Base-by-base conservation (phyloP, 306 rosid genomes). In the Aeschynomene evenia region DNA sequence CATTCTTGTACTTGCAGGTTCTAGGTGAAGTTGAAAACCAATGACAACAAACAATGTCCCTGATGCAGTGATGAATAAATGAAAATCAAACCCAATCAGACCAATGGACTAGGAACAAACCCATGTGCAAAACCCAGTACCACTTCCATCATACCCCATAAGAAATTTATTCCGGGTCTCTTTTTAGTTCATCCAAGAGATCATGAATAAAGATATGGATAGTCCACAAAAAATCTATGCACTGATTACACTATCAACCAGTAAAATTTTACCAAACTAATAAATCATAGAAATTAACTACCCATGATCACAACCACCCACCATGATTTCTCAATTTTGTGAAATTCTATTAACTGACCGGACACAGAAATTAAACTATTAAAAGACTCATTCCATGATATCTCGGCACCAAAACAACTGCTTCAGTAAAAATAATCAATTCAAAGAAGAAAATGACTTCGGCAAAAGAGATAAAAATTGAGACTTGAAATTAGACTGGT, bases 81-180 rank as follows among this genome's bases (percentile, higher is more conserved):
- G 36, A 59, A 76, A 10, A 83, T 31, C 56, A 85, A 76, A 12
- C 66, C 66, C 63, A 71, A 66, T 48, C 62, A 52, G 43, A 82
- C 69, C 46, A 76, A 69, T 75, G 77, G 64, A 15, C 40, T 23
- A 8, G 51, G 14, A 42, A 75, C 62, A 66, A 83, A 74, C 57
- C 82, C 84, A 51, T 45, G 83, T 36, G 81, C 85, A 75, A 77
- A 85, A 34, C n/a, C n/a, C n/a, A 3, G 86, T n/a, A n/a, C 73
- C 95, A 86, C 77, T 72, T 73, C 62, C 68, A n/a, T 7, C 39
- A 11, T 56, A 20, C 22, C 34, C 66, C 40, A 63, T 16, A n/a
- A 33, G 5, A 46, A 62, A 61, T n/a, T 51, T 22, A 51, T 42
- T 18, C 28, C 34, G 18, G 33, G 26, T 16, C 31, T 77, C 70